Conservation (phyloP, 306 rosid species). For the Cucurbita pepo region DNA sequence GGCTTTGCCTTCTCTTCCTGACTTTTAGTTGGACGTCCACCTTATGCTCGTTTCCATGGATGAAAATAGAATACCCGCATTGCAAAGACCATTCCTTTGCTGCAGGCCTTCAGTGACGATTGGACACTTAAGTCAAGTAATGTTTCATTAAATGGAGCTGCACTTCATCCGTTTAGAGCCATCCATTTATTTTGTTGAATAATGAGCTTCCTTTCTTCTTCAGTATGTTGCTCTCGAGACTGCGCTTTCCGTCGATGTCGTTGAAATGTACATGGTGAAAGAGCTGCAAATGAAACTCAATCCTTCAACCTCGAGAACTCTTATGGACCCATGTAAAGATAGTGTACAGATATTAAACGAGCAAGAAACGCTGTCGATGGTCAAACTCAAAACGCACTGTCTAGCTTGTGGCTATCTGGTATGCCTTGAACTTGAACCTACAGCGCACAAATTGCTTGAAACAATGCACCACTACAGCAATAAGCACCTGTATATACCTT, state of each 20-base stretch:
- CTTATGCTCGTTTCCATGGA: conserved; percentile 48
- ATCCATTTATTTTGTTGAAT: background rate
- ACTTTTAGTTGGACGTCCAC: conserved; percentile 30
- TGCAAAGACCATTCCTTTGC: conserved; percentile 37
- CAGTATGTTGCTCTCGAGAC: conserved; percentile 47
- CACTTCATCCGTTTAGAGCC: background rate
- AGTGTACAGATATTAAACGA: conserved; percentile 22
- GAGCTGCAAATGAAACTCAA: conserved; percentile 16
- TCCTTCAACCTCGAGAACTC: conserved; percentile 14
- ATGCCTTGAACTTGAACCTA: conserved; percentile 3
- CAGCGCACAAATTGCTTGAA: background rate
- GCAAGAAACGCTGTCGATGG: conserved; percentile 34
- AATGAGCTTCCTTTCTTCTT: conserved; percentile 7
- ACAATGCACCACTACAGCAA: background rate
- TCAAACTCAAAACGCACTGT: conserved; percentile 19
- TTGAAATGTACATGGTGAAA: conserved; percentile 37
- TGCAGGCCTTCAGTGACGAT: conserved; percentile 44
- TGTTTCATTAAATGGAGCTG: conserved; percentile 6
- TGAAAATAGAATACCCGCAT: conserved; percentile 36
- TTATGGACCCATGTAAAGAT: conserved; percentile 25
- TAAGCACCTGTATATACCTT: background rate
- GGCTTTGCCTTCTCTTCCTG: background rate
- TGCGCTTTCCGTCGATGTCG: conserved; percentile 18
- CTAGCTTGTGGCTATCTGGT: conserved; percentile 40
- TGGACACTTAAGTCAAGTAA: conserved; percentile 41